Evolutionary conservation across 2,329 filamentous ascomycete genomes (phyloP).

Genomic region (Alternaria sp.): DNA sequence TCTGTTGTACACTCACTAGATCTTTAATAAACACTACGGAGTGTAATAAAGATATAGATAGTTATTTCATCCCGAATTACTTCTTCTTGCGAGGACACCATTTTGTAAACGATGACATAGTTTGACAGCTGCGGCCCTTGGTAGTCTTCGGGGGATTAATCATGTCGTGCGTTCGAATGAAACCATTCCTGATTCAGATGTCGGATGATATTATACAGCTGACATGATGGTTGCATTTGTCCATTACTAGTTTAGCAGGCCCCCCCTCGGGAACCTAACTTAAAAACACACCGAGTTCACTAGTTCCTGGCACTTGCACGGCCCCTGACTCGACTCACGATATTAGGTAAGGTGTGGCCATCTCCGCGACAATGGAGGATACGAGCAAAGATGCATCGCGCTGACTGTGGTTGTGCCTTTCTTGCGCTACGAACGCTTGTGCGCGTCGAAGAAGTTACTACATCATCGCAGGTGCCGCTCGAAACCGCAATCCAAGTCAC

Average conservation of each 20-base stretch:
- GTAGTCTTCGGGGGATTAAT: constrained; percentile 8
- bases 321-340: background rate
- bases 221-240: background rate
- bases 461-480: constrained; percentile 16
- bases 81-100: background rate
- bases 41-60: background rate
- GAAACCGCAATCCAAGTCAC: constrained; percentile 19
- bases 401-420: constrained; percentile 15
- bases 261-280: background rate
- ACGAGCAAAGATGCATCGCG: constrained; percentile 11
- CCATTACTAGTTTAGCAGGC: background rate
- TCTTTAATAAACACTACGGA: background rate
- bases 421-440: constrained; percentile 14
- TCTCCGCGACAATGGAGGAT: background rate
- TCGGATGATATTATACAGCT: background rate
- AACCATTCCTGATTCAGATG: background rate
- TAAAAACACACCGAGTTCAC: constrained; percentile 6
- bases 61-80: background rate
- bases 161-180: background rate
- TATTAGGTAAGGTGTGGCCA: background rate
- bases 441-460: constrained; percentile 15
- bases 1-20: background rate
- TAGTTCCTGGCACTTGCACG: background rate
- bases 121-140: background rate
- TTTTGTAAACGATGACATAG: background rate